phyloP scores from a whole-genome alignment of 495 filamentous ascomycete genomes.

The Acidiella bohemica region DNA sequence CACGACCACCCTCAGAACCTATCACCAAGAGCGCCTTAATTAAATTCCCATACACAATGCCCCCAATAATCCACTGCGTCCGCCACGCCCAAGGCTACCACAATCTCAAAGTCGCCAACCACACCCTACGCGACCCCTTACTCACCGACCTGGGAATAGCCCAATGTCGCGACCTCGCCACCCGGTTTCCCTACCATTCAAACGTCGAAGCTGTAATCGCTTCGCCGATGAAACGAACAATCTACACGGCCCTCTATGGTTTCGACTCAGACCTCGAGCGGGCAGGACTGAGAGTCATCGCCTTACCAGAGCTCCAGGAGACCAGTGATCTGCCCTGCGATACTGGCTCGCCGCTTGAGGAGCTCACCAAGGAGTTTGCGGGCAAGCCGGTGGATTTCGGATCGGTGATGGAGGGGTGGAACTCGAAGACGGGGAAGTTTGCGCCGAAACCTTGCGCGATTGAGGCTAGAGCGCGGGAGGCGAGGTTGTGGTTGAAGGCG shows the following conservation, averaged over 20 bases:
- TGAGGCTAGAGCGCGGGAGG: constrained; percentile 45
- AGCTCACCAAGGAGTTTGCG: constrained; percentile 46
- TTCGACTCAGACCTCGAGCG: constrained; percentile 46
- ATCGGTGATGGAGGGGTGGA: constrained; percentile 46
- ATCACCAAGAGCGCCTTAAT: too few species aligned
- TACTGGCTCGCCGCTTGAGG: constrained; percentile 45
- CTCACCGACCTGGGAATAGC: constrained; percentile 63
- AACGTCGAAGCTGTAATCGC: constrained; percentile 62
- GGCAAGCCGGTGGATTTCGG: constrained; percentile 49
- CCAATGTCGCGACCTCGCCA: constrained; percentile 55
- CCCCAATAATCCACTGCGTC: constrained; percentile 22
- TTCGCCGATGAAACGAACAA: constrained; percentile 71
- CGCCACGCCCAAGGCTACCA: constrained; percentile 55
- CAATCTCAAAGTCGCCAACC: constrained; percentile 62
- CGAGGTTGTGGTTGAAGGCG: constrained; percentile 53
- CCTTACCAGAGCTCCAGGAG: constrained; percentile 73
- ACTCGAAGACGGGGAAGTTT: constrained; percentile 50
- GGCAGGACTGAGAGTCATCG: constrained; percentile 44
- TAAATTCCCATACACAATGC: too few species aligned
- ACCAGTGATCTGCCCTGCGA: constrained; percentile 66
- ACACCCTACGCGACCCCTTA: constrained; percentile 59
- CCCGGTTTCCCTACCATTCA: constrained; percentile 49
- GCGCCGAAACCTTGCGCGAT: constrained; percentile 45
- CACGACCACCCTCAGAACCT: too few species aligned
- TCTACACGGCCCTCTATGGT: constrained; percentile 63